phyloP scores from a whole-genome alignment of 441 rosid species.

The Aquilaria agallochum region DNA sequence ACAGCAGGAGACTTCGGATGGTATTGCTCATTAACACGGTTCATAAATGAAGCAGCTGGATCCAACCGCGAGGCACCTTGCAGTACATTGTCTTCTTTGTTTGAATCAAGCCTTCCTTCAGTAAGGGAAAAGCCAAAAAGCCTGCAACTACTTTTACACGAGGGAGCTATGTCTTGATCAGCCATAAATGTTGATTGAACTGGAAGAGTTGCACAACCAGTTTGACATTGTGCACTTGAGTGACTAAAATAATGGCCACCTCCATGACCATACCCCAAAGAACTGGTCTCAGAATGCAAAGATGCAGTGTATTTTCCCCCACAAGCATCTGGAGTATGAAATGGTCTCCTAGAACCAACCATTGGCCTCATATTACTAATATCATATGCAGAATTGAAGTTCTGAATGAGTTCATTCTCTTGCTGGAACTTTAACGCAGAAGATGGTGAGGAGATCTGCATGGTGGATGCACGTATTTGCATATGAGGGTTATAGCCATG shows the following conservation, averaged over 20 bases:
- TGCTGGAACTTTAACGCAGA: constrained; percentile 59
- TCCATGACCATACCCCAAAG: constrained; percentile 12
- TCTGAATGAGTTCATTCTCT: constrained; percentile 23
- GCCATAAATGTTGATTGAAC: constrained; percentile 27
- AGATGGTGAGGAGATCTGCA: constrained; percentile 62
- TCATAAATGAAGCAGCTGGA: constrained; percentile 30
- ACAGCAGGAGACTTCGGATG: constrained; percentile 28
- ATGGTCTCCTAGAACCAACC: constrained; percentile 5
- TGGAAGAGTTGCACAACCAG: constrained; percentile 18
- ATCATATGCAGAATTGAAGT: constrained; percentile 14
- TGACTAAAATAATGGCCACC: constrained; percentile 10
- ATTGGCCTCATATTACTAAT: constrained; percentile 17
- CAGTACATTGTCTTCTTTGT: constrained; percentile 19
- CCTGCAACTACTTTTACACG: constrained; percentile 69
- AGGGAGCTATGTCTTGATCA: constrained; percentile 30
- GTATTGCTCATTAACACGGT: constrained; percentile 43
- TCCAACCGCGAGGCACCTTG: constrained; percentile 21
- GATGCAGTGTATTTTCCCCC: constrained; percentile 20
- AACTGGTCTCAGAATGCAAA: constrained; percentile 2
- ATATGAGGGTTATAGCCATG: constrained; percentile 34
- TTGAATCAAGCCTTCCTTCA: constrained; percentile 36
- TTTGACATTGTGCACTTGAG: constrained; percentile 19
- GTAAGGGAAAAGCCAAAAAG: constrained; percentile 81
- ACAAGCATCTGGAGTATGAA: constrained; percentile 15
- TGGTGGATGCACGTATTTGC: constrained; percentile 24